Base-by-base conservation (phyloP, 495 filamentous ascomycete genomes). In the Penicillium subrubescens region DNA sequence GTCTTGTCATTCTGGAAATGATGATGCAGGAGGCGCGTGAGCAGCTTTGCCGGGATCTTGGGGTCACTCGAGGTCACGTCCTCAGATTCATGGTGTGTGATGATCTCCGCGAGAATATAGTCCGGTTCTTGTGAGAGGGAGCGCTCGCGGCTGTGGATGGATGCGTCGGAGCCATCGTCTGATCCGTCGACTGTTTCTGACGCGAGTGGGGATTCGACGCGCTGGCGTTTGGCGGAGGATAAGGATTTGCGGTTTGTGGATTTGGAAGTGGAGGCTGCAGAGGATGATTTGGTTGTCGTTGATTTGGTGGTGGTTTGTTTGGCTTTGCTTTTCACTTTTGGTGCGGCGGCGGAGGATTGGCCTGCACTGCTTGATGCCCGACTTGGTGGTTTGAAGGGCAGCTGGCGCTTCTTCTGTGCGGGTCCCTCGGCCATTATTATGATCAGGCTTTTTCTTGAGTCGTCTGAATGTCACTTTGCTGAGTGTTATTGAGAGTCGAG, bases 21-120 rank as follows among this genome's bases (percentile, higher is more conserved):
- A 61, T 93, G 86, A 70, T 96, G 89, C 34, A 98, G 77, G 1
- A 98, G 72, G 50, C 83, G 81, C 5, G 88, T 89, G 15, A 99
- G 77, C 23, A 99, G 81, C 52, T 90, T 88, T 2, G 84, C 80
- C 8, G 93, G 92, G 19, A 99, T 90, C 1, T 82, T 80, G 2
- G 85, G 83, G 3, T 82, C 75, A 21, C 73, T 74, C 17, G 71
- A 74, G 11, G 70, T 62, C 25, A 82, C 71, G 35, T 81, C 72
- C 8, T 75, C 69, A 3, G 61, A 31, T 35, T 68, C 55, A 3
- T 76, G 60, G 14, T 67, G 67, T 43, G 75, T 69, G 19, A 69
- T 79, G 44, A 83, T 80, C 48, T 83, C 81, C 1, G 81, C 83
- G 53, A 78, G 83, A 39, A 80, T 85, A 57, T 73, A 81, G 57